Percentiles rank a stretch among this genome's conserved stretches.
Conservation (phyloP, 306 rosid genomes). For the Trifolium repens region DNA sequence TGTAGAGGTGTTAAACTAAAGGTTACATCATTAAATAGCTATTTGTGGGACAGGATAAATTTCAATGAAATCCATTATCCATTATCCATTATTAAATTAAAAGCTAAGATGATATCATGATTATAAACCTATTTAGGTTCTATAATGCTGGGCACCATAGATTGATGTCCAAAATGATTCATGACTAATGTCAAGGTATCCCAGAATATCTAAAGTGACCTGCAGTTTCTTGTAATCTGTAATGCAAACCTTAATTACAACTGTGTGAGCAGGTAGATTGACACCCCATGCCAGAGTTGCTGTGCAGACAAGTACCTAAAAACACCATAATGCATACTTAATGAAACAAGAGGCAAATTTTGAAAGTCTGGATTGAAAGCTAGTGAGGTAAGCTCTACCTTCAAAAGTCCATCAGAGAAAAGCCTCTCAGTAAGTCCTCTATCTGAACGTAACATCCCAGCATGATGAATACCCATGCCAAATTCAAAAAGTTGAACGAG, state of each 20-base stretch:
- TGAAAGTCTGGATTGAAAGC: conserved; percentile 23
- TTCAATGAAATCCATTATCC: background rate
- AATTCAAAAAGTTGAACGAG: conserved; percentile 85
- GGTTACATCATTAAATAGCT: background rate
- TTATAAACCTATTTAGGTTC: conserved; percentile 13
- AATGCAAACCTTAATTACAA: conserved; percentile 87
- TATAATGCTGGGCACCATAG: background rate
- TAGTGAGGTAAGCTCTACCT: conserved; percentile 56
- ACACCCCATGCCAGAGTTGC: conserved; percentile 99
- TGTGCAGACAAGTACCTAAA: conserved; percentile 95
- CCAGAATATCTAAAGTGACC: conserved; percentile 28
- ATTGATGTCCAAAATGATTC: conserved; percentile 7
- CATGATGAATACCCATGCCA: conserved; percentile 95
- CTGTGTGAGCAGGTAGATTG: conserved; percentile 98
- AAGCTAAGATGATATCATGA: conserved; percentile 4
- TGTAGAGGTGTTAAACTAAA: background rate
- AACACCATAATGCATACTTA: conserved; percentile 39
- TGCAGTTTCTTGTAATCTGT: background rate
- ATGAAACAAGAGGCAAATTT: conserved; percentile 20
- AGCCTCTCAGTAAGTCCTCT: conserved; percentile 95
- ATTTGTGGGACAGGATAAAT: no score
- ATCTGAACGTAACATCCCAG: conserved; percentile 97
- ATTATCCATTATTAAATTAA: background rate
- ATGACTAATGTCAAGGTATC: conserved; percentile 8
- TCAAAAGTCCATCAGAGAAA: conserved; percentile 88